Evolutionary conservation across 2,329 filamentous ascomycete species (phyloP).

Genomic region (Huntiella omanensis): DNA sequence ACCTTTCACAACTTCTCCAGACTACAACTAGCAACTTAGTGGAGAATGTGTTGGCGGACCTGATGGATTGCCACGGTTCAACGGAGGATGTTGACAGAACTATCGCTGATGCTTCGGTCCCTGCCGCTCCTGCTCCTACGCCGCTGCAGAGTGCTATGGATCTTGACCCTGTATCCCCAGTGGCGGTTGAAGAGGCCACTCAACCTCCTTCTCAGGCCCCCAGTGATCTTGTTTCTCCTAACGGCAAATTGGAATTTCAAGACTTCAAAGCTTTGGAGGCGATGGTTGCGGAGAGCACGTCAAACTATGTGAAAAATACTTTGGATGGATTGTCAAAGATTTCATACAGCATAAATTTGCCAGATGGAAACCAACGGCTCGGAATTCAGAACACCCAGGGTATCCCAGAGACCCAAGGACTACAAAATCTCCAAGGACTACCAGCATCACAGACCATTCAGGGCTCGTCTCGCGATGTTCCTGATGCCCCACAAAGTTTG

Average conservation of each 20-base stretch:
- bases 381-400: slow-evolving; percentile 4
- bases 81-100: slow-evolving; percentile 11
- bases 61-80: slow-evolving; percentile 11
- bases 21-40: slow-evolving; percentile 24
- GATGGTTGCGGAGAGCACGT: slow-evolving; percentile 25
- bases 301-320: slow-evolving; percentile 26
- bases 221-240: slow-evolving; percentile 15
- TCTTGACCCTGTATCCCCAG: slow-evolving; percentile 15
- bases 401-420: background rate
- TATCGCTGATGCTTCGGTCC: slow-evolving; percentile 7
- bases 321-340: slow-evolving; percentile 24
- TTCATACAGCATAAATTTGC: slow-evolving; percentile 20
- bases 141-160: slow-evolving; percentile 13
- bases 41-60: slow-evolving; percentile 22
- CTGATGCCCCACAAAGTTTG: background rate
- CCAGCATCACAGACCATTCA: background rate
- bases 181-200: background rate
- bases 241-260: slow-evolving; percentile 14
- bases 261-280: slow-evolving; percentile 26
- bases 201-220: slow-evolving; percentile 13
- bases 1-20: slow-evolving; percentile 25
- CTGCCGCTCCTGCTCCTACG: slow-evolving; percentile 8
- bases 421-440: background rate
- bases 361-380: background rate
- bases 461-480: background rate